Conservation (phyloP, 2,329 filamentous ascomycete species). For the Parastagonospora avenae region DNA sequence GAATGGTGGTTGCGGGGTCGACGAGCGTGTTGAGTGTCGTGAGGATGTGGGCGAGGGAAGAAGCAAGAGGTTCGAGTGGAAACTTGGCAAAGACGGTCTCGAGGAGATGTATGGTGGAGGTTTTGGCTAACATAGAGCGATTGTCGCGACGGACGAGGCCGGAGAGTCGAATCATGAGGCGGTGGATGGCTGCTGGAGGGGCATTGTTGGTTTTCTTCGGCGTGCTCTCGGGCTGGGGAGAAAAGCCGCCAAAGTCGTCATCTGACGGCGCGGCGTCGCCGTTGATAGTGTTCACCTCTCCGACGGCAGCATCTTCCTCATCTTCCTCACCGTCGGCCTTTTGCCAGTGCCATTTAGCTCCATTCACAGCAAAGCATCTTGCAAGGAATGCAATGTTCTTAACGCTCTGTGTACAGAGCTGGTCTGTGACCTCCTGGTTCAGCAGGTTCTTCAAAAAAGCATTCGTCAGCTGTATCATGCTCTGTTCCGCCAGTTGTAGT, state of each 20-base stretch:
- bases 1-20: slow-evolving; percentile 74
- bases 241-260: slow-evolving; percentile 37
- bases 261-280: slow-evolving; percentile 36
- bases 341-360: slow-evolving; percentile 52
- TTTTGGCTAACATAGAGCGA: slow-evolving; percentile 72
- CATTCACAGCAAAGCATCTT: slow-evolving; percentile 65
- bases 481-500: slow-evolving; percentile 67
- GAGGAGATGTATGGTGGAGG: slow-evolving; percentile 75
- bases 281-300: slow-evolving; percentile 48
- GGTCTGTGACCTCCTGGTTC: slow-evolving; percentile 69
- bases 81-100: slow-evolving; percentile 70
- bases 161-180: slow-evolving; percentile 78
- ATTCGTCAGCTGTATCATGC: slow-evolving; percentile 65
- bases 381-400: slow-evolving; percentile 85
- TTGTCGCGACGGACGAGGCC: slow-evolving; percentile 73
- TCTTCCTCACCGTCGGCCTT: slow-evolving; percentile 51
- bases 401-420: slow-evolving; percentile 76
- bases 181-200: slow-evolving; percentile 64
- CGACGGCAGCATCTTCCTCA: slow-evolving; percentile 51
- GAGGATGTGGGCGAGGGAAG: slow-evolving; percentile 68
- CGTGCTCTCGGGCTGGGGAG: slow-evolving; percentile 20
- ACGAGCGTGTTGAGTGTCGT: slow-evolving; percentile 81
- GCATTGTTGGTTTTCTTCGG: slow-evolving; percentile 25
- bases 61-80: slow-evolving; percentile 60
- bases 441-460: slow-evolving; percentile 65